Conservation (phyloP, 371 early-diverging fungal genomes). For the Lichtheimia ramosa region DNA sequence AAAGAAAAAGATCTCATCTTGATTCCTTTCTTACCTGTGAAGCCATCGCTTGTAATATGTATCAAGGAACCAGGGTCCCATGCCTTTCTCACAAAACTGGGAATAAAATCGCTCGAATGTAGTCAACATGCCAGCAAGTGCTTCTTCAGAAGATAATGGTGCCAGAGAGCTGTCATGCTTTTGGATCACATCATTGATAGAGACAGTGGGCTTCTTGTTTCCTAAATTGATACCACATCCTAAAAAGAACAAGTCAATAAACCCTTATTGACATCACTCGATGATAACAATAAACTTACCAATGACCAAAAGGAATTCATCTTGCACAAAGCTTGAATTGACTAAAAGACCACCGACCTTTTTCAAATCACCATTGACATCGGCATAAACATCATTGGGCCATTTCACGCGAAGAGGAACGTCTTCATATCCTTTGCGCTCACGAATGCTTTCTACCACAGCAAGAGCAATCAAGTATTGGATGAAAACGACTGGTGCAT, state of each 20-base stretch:
- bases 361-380: slow-evolving; percentile 50
- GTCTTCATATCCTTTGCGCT: slow-evolving; percentile 71
- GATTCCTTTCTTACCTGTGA: slow-evolving; percentile 60
- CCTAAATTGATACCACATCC: slow-evolving; percentile 84
- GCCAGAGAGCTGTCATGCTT: slow-evolving; percentile 40
- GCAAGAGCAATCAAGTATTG: slow-evolving; percentile 90
- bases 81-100: slow-evolving; percentile 68
- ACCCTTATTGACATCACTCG: neutral
- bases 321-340: slow-evolving; percentile 69
- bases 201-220: slow-evolving; percentile 81
- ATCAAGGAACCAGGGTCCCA: slow-evolving; percentile 67
- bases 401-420: slow-evolving; percentile 88
- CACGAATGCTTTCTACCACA: slow-evolving; percentile 75
- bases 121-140: slow-evolving; percentile 73
- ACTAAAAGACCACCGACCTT: slow-evolving; percentile 88
- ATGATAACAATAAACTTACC: slow-evolving; percentile 44
- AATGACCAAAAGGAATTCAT: slow-evolving; percentile 79
- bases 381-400: slow-evolving; percentile 94
- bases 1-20: neutral
- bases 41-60: slow-evolving; percentile 85
- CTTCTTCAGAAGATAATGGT: slow-evolving; percentile 66
- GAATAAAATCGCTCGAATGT: slow-evolving; percentile 74
- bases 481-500: slow-evolving; percentile 76
- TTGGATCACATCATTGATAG: slow-evolving; percentile 78
- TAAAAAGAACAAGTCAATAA: slow-evolving; percentile 21